Conservation (phyloP, 108 stramenopile species). For the Bacterosira constricta region DNA sequence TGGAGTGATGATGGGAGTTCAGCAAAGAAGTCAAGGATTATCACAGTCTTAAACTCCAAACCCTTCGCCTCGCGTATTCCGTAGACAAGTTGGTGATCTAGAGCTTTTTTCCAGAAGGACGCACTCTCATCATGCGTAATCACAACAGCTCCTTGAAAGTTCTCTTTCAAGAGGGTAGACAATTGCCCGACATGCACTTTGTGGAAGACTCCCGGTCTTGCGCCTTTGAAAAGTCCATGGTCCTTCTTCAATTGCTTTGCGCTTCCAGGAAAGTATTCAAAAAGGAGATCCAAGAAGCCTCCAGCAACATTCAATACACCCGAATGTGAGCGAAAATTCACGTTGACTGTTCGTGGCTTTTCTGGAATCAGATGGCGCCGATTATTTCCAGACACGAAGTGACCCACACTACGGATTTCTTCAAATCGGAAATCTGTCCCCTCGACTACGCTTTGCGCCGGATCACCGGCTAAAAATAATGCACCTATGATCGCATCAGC, state of each 20-base stretch:
- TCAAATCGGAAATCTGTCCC: slow-evolving; percentile 71
- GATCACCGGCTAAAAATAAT: slow-evolving; percentile 57
- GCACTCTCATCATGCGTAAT: slow-evolving; percentile 47
- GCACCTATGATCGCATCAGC: neutral
- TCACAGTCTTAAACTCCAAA: slow-evolving; percentile 60
- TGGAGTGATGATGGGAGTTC: slow-evolving; percentile 42
- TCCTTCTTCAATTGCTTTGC: slow-evolving; percentile 53
- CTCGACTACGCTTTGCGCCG: slow-evolving; percentile 62
- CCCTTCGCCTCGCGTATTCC: slow-evolving; percentile 63
- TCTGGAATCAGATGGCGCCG: slow-evolving; percentile 40
- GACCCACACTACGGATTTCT: slow-evolving; percentile 53
- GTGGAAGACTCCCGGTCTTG: slow-evolving; percentile 54
- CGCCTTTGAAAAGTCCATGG: slow-evolving; percentile 54
- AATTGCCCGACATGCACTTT: slow-evolving; percentile 20
- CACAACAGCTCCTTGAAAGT: slow-evolving; percentile 33
- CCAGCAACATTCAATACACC: slow-evolving; percentile 58
- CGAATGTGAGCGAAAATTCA: slow-evolving; percentile 63
- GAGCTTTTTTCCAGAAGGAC: slow-evolving; percentile 18
- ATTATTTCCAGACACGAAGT: slow-evolving; percentile 31
- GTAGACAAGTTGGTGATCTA: slow-evolving; percentile 34
- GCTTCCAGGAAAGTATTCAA: slow-evolving; percentile 39
- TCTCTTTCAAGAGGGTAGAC: slow-evolving; percentile 19
- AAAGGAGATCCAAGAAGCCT: slow-evolving; percentile 45
- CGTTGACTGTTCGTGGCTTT: slow-evolving; percentile 52
- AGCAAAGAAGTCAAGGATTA: slow-evolving; percentile 62